A percentile compares a stretch with the other conserved stretches of the same genome.
These are phyloP conservation scores for Blepharisma undulans DNA, from an alignment of 169 alveolate genomes.

Conservation along the genomic window DNA sequence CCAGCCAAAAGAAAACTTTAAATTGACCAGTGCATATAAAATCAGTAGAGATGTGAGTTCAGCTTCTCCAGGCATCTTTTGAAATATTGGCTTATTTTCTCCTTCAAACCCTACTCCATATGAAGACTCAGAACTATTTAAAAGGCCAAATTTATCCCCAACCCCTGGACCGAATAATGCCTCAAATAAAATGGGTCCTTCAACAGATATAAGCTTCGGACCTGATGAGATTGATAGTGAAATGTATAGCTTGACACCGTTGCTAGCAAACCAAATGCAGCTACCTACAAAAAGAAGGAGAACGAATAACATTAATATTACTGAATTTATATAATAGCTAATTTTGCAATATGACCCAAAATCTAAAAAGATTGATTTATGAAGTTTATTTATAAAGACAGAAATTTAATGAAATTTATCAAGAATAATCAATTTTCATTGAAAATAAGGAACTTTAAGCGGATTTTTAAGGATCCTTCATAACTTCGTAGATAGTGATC, in stretches of 20 bases:
- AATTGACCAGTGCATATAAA: not conserved
- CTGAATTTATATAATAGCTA: not conserved
- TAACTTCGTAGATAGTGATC: not conserved
- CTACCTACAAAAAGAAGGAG: not conserved
- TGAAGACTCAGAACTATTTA: not conserved
- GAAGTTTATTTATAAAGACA: not conserved
- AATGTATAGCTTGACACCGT: not conserved
- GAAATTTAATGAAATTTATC: not conserved
- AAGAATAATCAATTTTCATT: not conserved
- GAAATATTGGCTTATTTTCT: not conserved
- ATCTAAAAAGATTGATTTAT: not conserved
- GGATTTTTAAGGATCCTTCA: not conserved
- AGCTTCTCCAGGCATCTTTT: not conserved
- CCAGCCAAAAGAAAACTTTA: not conserved
- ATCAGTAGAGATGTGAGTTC: not conserved
- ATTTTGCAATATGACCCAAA: not conserved
- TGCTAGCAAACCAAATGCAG: not conserved
- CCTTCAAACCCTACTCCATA: not conserved
- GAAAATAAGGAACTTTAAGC: not conserved
- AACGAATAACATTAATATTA: not conserved
- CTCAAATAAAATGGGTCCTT: not conserved
- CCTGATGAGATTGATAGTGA: not conserved
- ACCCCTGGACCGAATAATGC: not conserved
- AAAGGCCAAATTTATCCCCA: not conserved
- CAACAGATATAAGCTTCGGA: not conserved